Evolutionary conservation across 495 filamentous ascomycete genomes (phyloP).

Genomic region (Xeromyces bisporus): DNA sequence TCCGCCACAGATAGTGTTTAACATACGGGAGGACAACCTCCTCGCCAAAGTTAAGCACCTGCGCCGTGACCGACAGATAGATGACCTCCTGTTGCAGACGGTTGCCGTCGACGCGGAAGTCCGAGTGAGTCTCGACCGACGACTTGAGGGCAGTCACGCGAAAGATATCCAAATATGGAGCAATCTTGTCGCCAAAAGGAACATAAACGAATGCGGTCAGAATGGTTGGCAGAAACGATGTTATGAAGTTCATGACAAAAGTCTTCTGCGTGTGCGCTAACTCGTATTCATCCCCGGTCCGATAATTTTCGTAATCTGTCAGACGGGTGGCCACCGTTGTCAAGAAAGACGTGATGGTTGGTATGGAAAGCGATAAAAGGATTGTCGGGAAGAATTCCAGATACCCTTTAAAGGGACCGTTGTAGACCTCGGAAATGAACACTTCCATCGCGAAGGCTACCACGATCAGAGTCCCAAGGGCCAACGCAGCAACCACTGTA

Average conservation of each 20-base stretch:
- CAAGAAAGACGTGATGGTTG: conserved; percentile 55
- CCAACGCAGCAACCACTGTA: conserved; percentile 48
- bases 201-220: conserved; percentile 94
- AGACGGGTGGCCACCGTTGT: conserved; percentile 59
- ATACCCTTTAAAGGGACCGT: conserved; percentile 65
- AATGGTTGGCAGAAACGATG: conserved; percentile 78
- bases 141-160: no score
- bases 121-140: conserved; percentile 13
- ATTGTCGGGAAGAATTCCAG: conserved; percentile 75
- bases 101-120: conserved; percentile 61
- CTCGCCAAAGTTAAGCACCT: conserved; percentile 71
- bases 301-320: conserved; percentile 80
- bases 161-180: conserved; percentile 72
- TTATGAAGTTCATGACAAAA: conserved; percentile 92
- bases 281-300: conserved; percentile 66
- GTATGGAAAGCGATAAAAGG: conserved; percentile 59
- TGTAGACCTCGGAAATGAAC: conserved; percentile 85
- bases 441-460: conserved; percentile 80
- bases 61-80: conserved; percentile 85
- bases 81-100: conserved; percentile 82
- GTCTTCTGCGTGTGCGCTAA: conserved; percentile 72
- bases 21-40: conserved; percentile 73
- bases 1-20: conserved; percentile 39
- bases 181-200: conserved; percentile 68
- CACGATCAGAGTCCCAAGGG: conserved; percentile 65